These are phyloP conservation scores for Plantago lanceolata DNA, from an alignment of 305 asterid genomes.

Conservation along the genomic window DNA sequence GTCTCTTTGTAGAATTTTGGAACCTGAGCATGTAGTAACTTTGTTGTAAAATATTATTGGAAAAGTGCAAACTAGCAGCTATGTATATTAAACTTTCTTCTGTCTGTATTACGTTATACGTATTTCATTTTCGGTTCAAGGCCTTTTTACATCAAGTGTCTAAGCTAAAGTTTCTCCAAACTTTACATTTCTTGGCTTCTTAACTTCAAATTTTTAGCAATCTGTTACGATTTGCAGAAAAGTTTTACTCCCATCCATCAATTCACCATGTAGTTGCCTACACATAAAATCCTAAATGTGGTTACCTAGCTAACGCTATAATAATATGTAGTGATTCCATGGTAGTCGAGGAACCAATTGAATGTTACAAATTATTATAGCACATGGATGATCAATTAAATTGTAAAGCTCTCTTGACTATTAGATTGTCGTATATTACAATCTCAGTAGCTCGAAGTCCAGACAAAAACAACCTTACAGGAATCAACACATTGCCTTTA, in stretches of 20 bases:
- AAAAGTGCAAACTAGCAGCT: not conserved
- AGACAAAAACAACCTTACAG: not conserved
- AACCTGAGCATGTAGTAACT: not conserved
- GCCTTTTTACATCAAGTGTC: too few relatives aligned
- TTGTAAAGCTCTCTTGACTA: not conserved
- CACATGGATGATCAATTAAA: not conserved
- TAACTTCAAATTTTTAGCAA: too few relatives aligned
- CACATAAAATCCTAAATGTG: too few relatives aligned
- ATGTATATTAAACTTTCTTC: not conserved
- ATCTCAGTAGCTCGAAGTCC: not conserved
- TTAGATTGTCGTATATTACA: not conserved
- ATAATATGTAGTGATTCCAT: too few relatives aligned
- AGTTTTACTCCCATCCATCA: too few relatives aligned
- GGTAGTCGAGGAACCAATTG: not conserved
- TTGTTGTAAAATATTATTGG: slow-evolving; percentile 2
- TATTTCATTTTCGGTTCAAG: too few relatives aligned
- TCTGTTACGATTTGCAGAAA: too few relatives aligned
- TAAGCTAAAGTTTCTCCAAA: too few relatives aligned
- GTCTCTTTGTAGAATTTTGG: not conserved
- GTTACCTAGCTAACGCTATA: too few relatives aligned
- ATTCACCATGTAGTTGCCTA: too few relatives aligned
- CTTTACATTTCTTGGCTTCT: too few relatives aligned
- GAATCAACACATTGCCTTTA: slow-evolving; percentile 1
- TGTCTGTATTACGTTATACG: not conserved
- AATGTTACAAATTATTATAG: not conserved